phyloP scores from a whole-genome alignment of 805 yeast genomes.

The Saccharomycopsis sp. region DNA sequence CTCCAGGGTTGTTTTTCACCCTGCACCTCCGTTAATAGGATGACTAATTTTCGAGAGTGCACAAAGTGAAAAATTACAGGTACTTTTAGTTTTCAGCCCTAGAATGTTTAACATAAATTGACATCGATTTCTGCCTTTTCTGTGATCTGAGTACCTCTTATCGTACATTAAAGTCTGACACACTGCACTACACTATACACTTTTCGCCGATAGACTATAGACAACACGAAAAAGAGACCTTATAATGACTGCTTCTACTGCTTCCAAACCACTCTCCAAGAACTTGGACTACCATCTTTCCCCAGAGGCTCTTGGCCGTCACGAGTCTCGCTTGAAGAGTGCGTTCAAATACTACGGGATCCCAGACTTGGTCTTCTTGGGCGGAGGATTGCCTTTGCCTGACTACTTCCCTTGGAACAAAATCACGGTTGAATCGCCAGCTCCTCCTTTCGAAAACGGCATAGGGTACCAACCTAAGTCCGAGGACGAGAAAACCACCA shows the following conservation, averaged over 20 bases:
- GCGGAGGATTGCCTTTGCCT: conserved; percentile 92
- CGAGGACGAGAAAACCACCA: conserved; percentile 29
- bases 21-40: neutral
- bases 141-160: no score
- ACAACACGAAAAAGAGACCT: no score
- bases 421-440: conserved; percentile 61
- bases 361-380: conserved; percentile 79
- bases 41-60: neutral
- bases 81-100: neutral
- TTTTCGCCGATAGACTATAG: no score
- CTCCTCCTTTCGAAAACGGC: conserved; percentile 74
- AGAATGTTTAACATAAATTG: neutral
- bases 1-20: neutral
- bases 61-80: neutral
- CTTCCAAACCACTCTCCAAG: conserved; percentile 40
- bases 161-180: no score
- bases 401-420: conserved; percentile 90
- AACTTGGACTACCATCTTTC: conserved; percentile 74
- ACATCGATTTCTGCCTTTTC: conserved; percentile 2
- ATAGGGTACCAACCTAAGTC: conserved; percentile 53
- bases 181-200: no score
- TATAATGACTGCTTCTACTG: conserved; percentile 2
- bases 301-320: conserved; percentile 69
- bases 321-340: conserved; percentile 72
- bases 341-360: conserved; percentile 71